phyloP scores from a whole-genome alignment of 192 early-diverging fungal genomes.

The Obelidium mucronatum region DNA sequence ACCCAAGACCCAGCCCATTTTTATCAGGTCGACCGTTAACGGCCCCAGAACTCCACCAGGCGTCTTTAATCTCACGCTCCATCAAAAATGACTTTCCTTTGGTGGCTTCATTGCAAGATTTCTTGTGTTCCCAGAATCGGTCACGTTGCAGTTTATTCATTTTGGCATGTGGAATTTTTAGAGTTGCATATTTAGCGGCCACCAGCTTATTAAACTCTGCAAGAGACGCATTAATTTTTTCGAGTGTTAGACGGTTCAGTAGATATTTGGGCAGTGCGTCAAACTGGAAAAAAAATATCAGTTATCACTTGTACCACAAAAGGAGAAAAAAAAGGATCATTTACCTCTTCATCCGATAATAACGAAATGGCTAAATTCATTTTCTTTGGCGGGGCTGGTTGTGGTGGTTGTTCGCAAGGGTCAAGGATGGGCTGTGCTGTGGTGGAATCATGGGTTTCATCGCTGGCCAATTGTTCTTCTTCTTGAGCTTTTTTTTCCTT shows the following conservation, averaged over 20 bases:
- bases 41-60: slow-evolving; percentile 17
- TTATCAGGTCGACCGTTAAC: slow-evolving; percentile 35
- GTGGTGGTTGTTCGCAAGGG: too few relatives aligned
- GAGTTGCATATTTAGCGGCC: slow-evolving; percentile 44
- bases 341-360: background rate
- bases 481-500: background rate
- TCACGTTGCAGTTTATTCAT: slow-evolving; percentile 55
- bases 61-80: slow-evolving; percentile 46
- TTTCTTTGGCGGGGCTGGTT: background rate
- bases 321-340: too few relatives aligned
- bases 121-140: slow-evolving; percentile 56
- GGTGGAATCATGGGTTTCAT: background rate
- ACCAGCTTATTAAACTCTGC: slow-evolving; percentile 47
- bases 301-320: background rate
- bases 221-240: slow-evolving; percentile 49
- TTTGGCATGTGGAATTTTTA: slow-evolving; percentile 47
- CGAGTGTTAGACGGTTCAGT: slow-evolving; percentile 40
- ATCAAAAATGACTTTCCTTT: slow-evolving; percentile 54
- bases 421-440: background rate
- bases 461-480: too few relatives aligned
- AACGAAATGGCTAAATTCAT: background rate
- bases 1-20: slow-evolving; percentile 20
- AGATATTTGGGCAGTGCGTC: background rate
- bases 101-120: slow-evolving; percentile 43
- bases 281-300: background rate